Evolutionary conservation across 805 yeast genomes (phyloP), one percentile per base, ranked within the genome.

Genomic region (Cyberlindnera veronae): DNA sequence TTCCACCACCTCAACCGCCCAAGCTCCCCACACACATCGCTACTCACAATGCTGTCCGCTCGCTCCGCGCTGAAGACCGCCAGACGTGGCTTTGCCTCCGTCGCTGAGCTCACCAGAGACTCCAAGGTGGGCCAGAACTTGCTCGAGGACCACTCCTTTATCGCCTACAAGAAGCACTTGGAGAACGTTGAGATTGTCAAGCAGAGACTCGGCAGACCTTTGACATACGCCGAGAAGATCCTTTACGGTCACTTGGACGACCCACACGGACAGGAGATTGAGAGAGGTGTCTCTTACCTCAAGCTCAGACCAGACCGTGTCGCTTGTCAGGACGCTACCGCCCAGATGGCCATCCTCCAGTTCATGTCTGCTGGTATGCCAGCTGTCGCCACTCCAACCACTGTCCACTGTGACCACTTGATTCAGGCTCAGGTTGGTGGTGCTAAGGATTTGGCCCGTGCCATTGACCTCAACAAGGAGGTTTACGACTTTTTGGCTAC

Each of bases 271-370:
- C 69, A 81, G n/a, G 75, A 87, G 49, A 76, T 71, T 49, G 68
- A 71, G n/a, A 73, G 77, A 9, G 64, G 68, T 39, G 60, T 77
- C 14, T 55, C 68, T 38, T 93, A 93, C 68, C 76, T 93, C 63
- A 93, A 93, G 71, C 76, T 93, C 56, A 79, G 85, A 62, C 99
- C 99, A 18, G 99, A 93, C 63, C 80, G 99, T 63, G 98, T 93
- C 34, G 99, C 99, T 20, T 90, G 95, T 95, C 99, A 93, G 72
- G 99, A 93, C 73, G 99, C 99, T n/a, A 85, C 96, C 23, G 99
- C 99, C 15, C 99, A 93, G 69, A 93, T 91, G 87, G 99, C 99
- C n/a, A 72, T 93, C 53, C 72, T 93, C 55, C 99, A 93, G 69
- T 93, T 93, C 71, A 93, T 93, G 96, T 87, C 97, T 38, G 91